A percentile compares a stretch with the other conserved stretches of the same genome.
Evolutionary conservation across 352 stramenopile species (phyloP).

Genomic region (Phytophthora cactorum): DNA sequence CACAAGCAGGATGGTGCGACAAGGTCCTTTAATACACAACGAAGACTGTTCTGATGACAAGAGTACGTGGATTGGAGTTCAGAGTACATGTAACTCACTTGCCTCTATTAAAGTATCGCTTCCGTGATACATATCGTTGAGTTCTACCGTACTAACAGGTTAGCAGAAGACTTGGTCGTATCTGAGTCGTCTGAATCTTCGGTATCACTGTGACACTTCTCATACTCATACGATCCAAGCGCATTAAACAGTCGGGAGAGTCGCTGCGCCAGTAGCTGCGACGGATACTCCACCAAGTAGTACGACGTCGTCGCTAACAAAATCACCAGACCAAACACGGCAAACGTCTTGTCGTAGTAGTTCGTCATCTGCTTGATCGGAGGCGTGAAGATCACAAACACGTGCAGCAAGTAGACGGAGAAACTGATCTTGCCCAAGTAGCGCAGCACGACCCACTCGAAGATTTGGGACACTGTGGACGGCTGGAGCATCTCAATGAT

Average conservation of each 20-base stretch:
- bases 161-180: no score
- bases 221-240: no score
- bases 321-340: background rate
- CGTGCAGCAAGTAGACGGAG: conserved; percentile 1
- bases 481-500: conserved; percentile 1
- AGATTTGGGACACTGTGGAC: background rate
- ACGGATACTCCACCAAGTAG: background rate
- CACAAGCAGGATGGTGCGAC: no score
- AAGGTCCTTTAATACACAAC: no score
- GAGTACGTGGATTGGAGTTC: no score
- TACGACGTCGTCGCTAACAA: background rate
- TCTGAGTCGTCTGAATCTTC: no score
- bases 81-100: no score
- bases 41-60: no score
- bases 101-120: no score
- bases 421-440: conserved; percentile 5
- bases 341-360: background rate
- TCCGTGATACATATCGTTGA: no score
- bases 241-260: background rate
- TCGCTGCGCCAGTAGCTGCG: background rate
- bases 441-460: conserved; percentile 1
- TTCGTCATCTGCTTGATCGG: background rate
- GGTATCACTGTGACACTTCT: no score
- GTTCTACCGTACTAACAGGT: no score
- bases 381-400: conserved; percentile 1